These are phyloP conservation scores for Kalaharituber pfeilii DNA, from an alignment of 2,329 filamentous ascomycete genomes.

Conservation along the genomic window DNA sequence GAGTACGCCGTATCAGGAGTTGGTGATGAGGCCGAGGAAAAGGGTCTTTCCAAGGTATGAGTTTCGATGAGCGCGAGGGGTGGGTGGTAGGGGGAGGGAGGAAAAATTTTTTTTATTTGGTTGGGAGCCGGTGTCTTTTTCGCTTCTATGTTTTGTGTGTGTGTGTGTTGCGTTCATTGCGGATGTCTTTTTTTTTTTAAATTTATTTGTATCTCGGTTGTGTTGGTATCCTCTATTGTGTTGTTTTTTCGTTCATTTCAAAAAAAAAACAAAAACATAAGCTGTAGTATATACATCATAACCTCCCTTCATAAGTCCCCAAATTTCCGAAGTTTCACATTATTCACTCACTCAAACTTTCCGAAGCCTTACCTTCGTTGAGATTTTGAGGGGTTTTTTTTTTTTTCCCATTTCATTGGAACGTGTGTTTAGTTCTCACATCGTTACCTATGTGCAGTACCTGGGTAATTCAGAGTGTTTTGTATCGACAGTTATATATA, in stretches of 20 bases:
- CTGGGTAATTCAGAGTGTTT: too few relatives aligned
- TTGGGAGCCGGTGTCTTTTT: not conserved
- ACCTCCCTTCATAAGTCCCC: not conserved
- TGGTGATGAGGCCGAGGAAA: slow-evolving; percentile 29
- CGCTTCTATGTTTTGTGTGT: not conserved
- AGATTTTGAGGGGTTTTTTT: too few relatives aligned
- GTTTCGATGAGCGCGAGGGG: slow-evolving; percentile 16
- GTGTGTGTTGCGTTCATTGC: not conserved
- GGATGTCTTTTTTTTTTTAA: not conserved
- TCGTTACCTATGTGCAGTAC: too few relatives aligned
- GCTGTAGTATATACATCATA: too few relatives aligned
- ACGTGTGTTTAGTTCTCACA: too few relatives aligned
- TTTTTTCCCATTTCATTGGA: too few relatives aligned
- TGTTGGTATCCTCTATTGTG: not conserved
- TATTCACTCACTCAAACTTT: too few relatives aligned
- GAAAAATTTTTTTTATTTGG: not conserved
- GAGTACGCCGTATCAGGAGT: slow-evolving; percentile 36
- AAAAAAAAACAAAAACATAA: too few relatives aligned
- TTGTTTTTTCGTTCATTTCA: not conserved
- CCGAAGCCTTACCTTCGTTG: too few relatives aligned
- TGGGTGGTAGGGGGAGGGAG: not conserved
- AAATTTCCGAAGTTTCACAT: not conserved
- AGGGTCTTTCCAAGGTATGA: slow-evolving; percentile 22
- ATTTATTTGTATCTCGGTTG: not conserved
- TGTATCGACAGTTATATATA: too few relatives aligned